phyloP scores from a whole-genome alignment of 2,329 filamentous ascomycete genomes.

The Aspergillus chevalieri region DNA sequence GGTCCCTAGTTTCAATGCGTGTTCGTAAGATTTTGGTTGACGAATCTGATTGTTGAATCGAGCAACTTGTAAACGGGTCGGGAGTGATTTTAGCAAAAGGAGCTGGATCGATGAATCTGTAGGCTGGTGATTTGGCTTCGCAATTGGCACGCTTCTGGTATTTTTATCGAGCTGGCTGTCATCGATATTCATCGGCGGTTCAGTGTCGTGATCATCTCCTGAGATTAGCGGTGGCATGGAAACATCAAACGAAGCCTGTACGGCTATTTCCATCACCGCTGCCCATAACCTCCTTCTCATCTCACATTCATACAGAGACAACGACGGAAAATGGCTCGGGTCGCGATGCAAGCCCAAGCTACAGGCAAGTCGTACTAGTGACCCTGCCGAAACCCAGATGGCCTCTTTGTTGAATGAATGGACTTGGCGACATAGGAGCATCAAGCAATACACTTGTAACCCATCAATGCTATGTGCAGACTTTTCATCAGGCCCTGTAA shows the following conservation, averaged over 20 bases:
- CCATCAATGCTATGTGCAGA: not conserved
- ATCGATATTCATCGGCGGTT: slow-evolving; percentile 11
- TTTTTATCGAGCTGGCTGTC: slow-evolving; percentile 9
- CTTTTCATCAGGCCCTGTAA: not conserved
- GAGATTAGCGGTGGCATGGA: slow-evolving; percentile 13
- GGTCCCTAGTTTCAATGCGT: not conserved
- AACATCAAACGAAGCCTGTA: slow-evolving; percentile 19
- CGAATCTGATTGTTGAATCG: not conserved
- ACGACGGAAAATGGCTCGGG: slow-evolving; percentile 3
- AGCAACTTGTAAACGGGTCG: slow-evolving; percentile 5
- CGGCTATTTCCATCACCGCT: slow-evolving; percentile 22
- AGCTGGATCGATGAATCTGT: slow-evolving; percentile 11
- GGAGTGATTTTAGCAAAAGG: slow-evolving; percentile 7
- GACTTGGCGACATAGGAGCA: not conserved
- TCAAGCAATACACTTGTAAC: not conserved
- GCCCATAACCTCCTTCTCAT: slow-evolving; percentile 22
- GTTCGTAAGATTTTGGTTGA: not conserved
- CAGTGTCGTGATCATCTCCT: slow-evolving; percentile 9
- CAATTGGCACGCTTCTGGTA: slow-evolving; percentile 1
- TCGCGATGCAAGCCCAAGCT: not conserved
- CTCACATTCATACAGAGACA: slow-evolving; percentile 19
- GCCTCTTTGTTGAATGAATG: not conserved
- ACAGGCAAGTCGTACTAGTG: not conserved
- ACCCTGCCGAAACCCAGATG: not conserved
- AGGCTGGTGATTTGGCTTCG: slow-evolving; percentile 1